Evolutionary conservation across 108 stramenopile species (phyloP).

Genomic region (Nannochloropsis gaditana): DNA sequence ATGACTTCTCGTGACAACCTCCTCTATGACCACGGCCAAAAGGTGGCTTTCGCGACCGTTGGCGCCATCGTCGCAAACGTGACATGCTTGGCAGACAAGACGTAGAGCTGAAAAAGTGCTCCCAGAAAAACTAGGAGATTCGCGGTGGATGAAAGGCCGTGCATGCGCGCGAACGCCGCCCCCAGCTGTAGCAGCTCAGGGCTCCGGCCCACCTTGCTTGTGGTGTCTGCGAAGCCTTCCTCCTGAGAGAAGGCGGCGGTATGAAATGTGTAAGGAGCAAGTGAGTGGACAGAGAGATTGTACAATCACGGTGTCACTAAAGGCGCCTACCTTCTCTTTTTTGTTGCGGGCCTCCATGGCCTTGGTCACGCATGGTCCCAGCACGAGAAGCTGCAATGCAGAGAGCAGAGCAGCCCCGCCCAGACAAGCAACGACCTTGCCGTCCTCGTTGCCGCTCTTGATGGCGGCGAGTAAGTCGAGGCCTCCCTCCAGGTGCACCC

Average conservation of each 20-base stretch:
- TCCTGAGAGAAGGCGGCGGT: not conserved
- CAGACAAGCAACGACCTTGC: not conserved
- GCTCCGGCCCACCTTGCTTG: constrained; percentile 1
- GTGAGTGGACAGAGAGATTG: not conserved
- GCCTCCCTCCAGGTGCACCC: constrained; percentile 14
- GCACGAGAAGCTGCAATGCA: not conserved
- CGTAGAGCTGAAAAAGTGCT: not conserved
- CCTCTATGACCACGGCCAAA: not conserved
- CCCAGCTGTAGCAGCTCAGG: not conserved
- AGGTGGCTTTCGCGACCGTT: not conserved
- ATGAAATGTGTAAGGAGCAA: not conserved
- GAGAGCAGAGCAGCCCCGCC: not conserved
- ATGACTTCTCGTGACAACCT: not conserved
- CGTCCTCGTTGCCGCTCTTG: not conserved
- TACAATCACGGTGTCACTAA: not conserved
- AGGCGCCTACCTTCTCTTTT: not conserved
- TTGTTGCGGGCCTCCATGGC: constrained; percentile 12
- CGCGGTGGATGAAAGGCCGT: not conserved
- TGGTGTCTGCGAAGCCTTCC: not conserved
- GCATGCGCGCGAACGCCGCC: not conserved
- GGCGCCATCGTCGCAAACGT: not conserved
- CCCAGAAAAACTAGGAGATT: not conserved
- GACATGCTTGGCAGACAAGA: constrained; percentile 12
- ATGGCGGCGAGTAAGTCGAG: not conserved
- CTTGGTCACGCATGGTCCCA: not conserved